A percentile compares a stretch with the other conserved stretches of the same genome.
phyloP scores from a whole-genome alignment of 2,329 filamentous ascomycete genomes.

The Phymatotrichopsis omnivora region DNA sequence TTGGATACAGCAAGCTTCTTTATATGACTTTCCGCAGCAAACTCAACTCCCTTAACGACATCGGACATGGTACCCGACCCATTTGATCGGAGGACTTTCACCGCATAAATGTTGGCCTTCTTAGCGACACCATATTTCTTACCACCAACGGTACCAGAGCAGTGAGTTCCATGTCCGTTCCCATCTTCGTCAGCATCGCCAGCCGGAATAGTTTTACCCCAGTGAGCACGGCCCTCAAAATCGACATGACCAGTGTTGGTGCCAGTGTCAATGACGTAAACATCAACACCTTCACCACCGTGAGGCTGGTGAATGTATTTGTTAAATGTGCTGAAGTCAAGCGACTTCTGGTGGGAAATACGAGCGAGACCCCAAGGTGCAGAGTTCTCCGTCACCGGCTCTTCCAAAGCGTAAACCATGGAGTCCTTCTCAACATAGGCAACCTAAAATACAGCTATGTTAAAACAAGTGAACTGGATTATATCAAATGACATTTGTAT shows the following conservation, averaged over 20 bases:
- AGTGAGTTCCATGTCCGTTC: constrained; percentile 98
- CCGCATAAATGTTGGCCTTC: constrained; percentile 92
- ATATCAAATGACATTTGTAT: constrained; percentile 12
- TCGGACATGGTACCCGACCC: constrained; percentile 98
- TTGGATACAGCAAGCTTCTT: constrained; percentile 61
- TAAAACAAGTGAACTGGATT: constrained; percentile 11
- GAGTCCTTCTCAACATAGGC: constrained; percentile 95
- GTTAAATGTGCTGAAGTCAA: constrained; percentile 90
- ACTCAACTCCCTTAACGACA: constrained; percentile 97
- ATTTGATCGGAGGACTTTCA: constrained; percentile 97
- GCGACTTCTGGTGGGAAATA: constrained; percentile 83
- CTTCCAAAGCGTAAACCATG: constrained; percentile 68
- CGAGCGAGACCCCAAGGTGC: constrained; percentile 98
- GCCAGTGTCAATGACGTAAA: constrained; percentile 97
- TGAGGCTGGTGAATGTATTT: constrained; percentile 90
- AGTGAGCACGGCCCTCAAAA: constrained; percentile 88
- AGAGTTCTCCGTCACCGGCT: constrained; percentile 65
- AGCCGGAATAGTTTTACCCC: constrained; percentile 90
- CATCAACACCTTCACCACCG: constrained; percentile 94
- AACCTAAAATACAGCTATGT: constrained; percentile 49
- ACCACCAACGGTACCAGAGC: constrained; percentile 93
- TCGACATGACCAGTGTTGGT: constrained; percentile 91
- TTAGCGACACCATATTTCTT: constrained; percentile 99
- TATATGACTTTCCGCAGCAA: constrained; percentile 69
- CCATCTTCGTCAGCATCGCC: constrained; percentile 83